Conservation (phyloP, 176 grass and related monocot genomes). For the Aegilops bicornis region DNA sequence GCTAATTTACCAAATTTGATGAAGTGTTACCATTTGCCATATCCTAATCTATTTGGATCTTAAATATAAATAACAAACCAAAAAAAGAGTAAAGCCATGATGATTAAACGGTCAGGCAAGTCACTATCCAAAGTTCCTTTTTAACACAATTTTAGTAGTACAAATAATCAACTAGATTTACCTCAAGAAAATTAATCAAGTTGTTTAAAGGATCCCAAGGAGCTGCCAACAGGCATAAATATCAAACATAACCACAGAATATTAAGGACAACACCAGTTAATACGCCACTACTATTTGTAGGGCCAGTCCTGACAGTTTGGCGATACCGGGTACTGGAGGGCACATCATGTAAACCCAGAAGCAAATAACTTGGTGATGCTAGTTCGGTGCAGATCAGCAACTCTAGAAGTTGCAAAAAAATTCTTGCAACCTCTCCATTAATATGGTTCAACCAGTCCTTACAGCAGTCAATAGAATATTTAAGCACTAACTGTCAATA, state of each 20-base stretch:
- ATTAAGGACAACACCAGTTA: conserved; percentile 1
- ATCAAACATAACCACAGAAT: conserved; percentile 2
- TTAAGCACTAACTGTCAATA: background rate
- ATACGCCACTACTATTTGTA: background rate
- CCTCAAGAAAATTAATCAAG: background rate
- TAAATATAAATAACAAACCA: background rate
- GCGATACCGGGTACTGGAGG: background rate
- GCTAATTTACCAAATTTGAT: background rate
- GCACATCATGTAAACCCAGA: background rate
- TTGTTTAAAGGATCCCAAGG: background rate
- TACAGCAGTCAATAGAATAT: background rate
- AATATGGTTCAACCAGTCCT: background rate
- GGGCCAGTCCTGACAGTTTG: background rate
- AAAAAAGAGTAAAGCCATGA: background rate
- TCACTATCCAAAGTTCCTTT: background rate
- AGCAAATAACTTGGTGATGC: conserved; percentile 6
- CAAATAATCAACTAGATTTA: background rate
- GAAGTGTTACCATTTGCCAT: background rate
- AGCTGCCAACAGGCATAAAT: conserved; percentile 5
- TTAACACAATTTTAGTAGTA: background rate
- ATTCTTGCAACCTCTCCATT: background rate
- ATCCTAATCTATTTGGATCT: background rate
- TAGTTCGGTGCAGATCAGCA: conserved; percentile 7
- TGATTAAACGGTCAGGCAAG: background rate
- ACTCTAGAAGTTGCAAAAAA: background rate